Evolutionary conservation across 768 basidiomycete genomes (phyloP).

Genomic region (Lentinus tigrinus): DNA sequence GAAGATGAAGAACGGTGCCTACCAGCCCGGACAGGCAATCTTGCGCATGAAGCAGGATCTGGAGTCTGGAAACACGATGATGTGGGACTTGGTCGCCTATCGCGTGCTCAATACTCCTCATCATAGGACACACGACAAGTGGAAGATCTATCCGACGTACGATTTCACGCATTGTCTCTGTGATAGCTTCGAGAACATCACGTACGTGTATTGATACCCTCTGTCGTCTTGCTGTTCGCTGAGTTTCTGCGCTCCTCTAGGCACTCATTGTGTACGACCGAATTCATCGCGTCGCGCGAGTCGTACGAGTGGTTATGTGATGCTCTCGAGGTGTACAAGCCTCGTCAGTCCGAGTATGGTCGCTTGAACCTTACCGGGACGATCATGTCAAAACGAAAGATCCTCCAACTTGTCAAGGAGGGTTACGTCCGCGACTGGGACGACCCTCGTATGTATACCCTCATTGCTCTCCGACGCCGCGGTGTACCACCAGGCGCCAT

Average conservation of each 20-base stretch:
- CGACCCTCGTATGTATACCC: conserved; percentile 94
- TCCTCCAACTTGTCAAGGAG: conserved; percentile 82
- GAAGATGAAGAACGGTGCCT: conserved; percentile 88
- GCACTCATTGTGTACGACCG: conserved; percentile 94
- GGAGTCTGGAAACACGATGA: conserved; percentile 90
- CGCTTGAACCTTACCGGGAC: conserved; percentile 91
- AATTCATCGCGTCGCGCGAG: conserved; percentile 93
- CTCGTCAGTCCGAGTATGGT: conserved; percentile 95
- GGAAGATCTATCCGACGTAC: conserved; percentile 98
- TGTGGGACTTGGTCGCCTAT: conserved; percentile 99
- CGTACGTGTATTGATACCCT: conserved; percentile 60
- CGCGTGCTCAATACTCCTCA: conserved; percentile 88
- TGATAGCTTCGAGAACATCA: conserved; percentile 98
- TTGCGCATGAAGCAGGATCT: conserved; percentile 98
- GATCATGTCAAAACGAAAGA: conserved; percentile 96
- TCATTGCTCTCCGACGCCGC: conserved; percentile 91
- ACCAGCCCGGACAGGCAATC: conserved; percentile 88
- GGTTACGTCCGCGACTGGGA: conserved; percentile 91
- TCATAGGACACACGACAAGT: conserved; percentile 89
- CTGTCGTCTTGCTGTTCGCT: background rate
- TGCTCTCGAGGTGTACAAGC: conserved; percentile 95
- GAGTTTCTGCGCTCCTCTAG: conserved; percentile 38
- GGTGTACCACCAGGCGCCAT: conserved; percentile 98
- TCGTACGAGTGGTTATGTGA: conserved; percentile 99
- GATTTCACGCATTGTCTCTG: conserved; percentile 98